A percentile compares a stretch with the other conserved stretches of the same genome.
Conservation (phyloP, 2,329 filamentous ascomycete genomes). For the Teratosphaeria epicoccoides region DNA sequence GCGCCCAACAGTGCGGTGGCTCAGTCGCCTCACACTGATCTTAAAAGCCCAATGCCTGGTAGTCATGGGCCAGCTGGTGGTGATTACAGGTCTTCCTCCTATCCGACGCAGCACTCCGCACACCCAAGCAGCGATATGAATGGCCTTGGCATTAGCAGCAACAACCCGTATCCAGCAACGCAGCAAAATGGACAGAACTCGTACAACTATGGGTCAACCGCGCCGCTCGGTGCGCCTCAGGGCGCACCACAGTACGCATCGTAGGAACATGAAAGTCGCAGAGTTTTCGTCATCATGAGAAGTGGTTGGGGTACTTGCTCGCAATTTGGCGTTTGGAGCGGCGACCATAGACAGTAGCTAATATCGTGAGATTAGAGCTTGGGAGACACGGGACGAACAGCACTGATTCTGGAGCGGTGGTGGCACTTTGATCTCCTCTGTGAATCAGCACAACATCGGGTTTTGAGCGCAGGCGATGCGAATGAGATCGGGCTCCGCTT, state of each 20-base stretch:
- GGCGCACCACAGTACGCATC: conserved; percentile 2
- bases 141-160: conserved; percentile 21
- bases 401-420: neutral
- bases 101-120: conserved; percentile 14
- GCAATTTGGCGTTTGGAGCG: neutral
- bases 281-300: too few species aligned
- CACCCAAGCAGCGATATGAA: conserved; percentile 16
- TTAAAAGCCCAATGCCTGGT: conserved; percentile 20
- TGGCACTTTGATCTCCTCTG: neutral
- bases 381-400: neutral
- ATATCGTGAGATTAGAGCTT: neutral
- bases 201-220: conserved; percentile 14
- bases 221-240: conserved; percentile 2
- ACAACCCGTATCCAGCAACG: conserved; percentile 16
- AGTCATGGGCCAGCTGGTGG: conserved; percentile 1
- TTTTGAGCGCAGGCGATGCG: neutral
- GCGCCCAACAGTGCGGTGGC: conserved; percentile 18
- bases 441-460: too few species aligned
- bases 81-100: conserved; percentile 1
- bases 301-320: neutral
- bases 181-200: conserved; percentile 13
- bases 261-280: too few species aligned
- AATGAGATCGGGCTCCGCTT: neutral
- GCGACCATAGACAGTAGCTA: too few species aligned
- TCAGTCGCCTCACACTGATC: conserved; percentile 19